Evolutionary conservation across 139 green algal species (phyloP).

Genomic region (Chlorella sp.): DNA sequence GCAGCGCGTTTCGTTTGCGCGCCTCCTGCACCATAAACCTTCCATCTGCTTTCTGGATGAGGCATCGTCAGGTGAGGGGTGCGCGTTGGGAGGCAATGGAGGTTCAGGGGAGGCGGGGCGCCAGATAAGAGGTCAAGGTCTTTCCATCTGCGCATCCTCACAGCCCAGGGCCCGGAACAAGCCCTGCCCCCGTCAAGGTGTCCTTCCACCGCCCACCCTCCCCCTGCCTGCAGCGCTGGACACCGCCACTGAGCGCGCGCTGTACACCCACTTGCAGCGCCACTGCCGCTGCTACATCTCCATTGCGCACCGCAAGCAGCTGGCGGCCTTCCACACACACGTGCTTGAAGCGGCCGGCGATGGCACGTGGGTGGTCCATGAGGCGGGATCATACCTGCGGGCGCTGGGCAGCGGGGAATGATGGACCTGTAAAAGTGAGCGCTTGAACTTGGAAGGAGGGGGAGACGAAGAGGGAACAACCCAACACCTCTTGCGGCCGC

Average conservation of each 20-base stretch:
- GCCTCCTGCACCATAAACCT: conserved; percentile 79
- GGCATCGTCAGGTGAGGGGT: conserved; percentile 57
- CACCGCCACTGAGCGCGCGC: conserved; percentile 57
- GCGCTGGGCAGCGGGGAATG: not conserved
- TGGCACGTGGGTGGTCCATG: conserved; percentile 28
- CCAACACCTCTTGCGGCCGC: too few relatives aligned
- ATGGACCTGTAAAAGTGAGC: too few relatives aligned
- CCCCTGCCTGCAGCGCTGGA: conserved; percentile 63
- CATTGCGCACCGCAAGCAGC: conserved; percentile 79
- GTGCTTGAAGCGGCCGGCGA: conserved; percentile 64
- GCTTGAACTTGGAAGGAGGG: too few relatives aligned
- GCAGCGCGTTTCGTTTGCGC: conserved; percentile 86
- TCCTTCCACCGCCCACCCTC: too few relatives aligned
- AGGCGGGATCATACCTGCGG: not conserved
- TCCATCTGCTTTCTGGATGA: conserved; percentile 81
- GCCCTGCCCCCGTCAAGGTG: too few relatives aligned
- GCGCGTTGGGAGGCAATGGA: too few relatives aligned
- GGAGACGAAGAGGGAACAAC: too few relatives aligned
- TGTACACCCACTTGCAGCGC: conserved; percentile 65
- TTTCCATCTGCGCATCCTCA: too few relatives aligned
- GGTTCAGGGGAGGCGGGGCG: too few relatives aligned
- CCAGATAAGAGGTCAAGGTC: too few relatives aligned
- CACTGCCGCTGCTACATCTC: conserved; percentile 69
- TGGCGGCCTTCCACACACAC: conserved; percentile 80
- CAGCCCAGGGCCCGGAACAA: too few relatives aligned